Evolutionary conservation across 139 green algal genomes (phyloP).

Genomic region (Edaphochlamys debaryana): DNA sequence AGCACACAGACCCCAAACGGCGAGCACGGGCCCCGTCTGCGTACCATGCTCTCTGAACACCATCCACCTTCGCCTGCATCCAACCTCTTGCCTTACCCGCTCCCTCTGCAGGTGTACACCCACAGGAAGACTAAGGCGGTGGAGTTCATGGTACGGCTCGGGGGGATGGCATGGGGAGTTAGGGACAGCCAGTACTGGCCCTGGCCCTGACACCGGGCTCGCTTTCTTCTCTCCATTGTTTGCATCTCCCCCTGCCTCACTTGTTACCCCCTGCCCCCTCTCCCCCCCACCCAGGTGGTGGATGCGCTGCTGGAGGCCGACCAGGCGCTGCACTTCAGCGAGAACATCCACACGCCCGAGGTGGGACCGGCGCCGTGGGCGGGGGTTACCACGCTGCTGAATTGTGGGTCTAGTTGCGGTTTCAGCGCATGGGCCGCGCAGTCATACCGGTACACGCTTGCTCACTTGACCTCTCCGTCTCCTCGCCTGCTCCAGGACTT

Average conservation of each 20-base stretch:
- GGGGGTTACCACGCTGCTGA: not conserved
- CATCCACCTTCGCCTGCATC: too few relatives aligned
- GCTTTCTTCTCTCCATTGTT: too few relatives aligned
- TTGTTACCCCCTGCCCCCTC: too few relatives aligned
- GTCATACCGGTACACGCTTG: too few relatives aligned
- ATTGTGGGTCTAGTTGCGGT: not conserved
- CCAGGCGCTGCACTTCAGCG: slow-evolving; percentile 57
- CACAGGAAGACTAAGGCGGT: slow-evolving; percentile 74
- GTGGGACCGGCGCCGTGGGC: slow-evolving; percentile 47
- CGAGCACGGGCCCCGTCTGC: not conserved
- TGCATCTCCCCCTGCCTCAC: too few relatives aligned
- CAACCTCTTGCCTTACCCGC: not conserved
- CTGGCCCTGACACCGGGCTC: too few relatives aligned
- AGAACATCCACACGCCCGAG: slow-evolving; percentile 47
- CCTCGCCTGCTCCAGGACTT: not conserved
- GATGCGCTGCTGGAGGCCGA: slow-evolving; percentile 84
- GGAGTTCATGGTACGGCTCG: slow-evolving; percentile 94
- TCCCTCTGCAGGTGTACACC: not conserved
- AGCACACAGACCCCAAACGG: not conserved
- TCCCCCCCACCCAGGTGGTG: too few relatives aligned
- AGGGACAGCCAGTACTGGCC: too few relatives aligned
- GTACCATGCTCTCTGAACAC: not conserved
- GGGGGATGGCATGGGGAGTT: too few relatives aligned
- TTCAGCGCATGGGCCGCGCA: too few relatives aligned
- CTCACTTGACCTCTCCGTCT: not conserved